Percentiles rank a stretch among this genome's conserved stretches.
phyloP scores from a whole-genome alignment of 768 basidiomycete genomes.

The Boletales sp. region DNA sequence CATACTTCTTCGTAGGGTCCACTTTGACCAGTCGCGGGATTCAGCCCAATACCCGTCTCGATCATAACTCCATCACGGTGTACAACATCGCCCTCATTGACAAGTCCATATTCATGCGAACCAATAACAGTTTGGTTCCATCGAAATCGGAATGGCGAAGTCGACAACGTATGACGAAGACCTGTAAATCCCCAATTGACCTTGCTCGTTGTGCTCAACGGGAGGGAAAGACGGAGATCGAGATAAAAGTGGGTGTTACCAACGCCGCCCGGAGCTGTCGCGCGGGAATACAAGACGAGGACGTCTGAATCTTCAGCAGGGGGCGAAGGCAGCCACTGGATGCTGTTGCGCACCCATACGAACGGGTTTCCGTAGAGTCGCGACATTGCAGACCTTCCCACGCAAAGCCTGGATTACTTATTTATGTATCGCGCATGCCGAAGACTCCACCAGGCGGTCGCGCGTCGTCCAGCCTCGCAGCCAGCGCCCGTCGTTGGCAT shows the following conservation, averaged over 20 bases:
- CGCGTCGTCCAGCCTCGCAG: background rate
- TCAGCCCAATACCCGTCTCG: constrained; percentile 21
- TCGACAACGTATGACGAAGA: constrained; percentile 19
- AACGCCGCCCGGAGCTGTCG: constrained; percentile 13
- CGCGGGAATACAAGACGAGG: constrained; percentile 26
- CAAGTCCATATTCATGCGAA: constrained; percentile 10
- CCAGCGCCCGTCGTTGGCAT: constrained; percentile 12
- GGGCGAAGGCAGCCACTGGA: constrained; percentile 18
- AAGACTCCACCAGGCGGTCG: constrained; percentile 19
- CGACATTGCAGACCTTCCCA: background rate
- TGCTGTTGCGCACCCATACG: constrained; percentile 19
- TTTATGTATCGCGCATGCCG: constrained; percentile 5
- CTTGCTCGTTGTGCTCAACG: constrained; percentile 11
- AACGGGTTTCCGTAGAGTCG: constrained; percentile 15
- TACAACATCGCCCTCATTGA: constrained; percentile 19
- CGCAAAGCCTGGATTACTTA: no score
- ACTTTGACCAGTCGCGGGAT: constrained; percentile 19
- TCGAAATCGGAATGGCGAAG: constrained; percentile 9
- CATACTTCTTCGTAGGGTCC: constrained; percentile 22
- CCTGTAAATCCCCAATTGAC: constrained; percentile 25
- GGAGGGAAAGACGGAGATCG: constrained; percentile 25
- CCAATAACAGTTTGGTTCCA: constrained; percentile 22
- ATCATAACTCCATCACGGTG: constrained; percentile 21
- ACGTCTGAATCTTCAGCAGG: constrained; percentile 26
- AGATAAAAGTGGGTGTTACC: constrained; percentile 21